Evolutionary conservation across 23 red algal genomes (phyloP).

Genomic region (Gracilaria gracilis): DNA sequence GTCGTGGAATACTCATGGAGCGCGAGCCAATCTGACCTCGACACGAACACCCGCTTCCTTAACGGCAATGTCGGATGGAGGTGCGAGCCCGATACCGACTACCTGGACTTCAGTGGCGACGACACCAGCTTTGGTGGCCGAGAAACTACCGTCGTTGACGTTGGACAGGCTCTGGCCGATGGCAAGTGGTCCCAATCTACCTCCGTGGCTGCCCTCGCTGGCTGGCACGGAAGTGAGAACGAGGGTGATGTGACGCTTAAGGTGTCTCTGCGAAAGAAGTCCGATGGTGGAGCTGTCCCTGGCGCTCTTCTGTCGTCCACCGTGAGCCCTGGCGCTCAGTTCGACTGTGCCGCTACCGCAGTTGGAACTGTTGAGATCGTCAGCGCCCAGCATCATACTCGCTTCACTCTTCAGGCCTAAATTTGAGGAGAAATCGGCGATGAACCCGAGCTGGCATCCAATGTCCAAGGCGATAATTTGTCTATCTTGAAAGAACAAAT

Average conservation of each 20-base stretch:
- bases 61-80: slow-evolving; percentile 32
- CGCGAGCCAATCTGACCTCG: slow-evolving; percentile 6
- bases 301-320: slow-evolving; percentile 12
- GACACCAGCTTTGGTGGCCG: slow-evolving; percentile 8
- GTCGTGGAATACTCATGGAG: slow-evolving; percentile 34
- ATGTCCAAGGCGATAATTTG: too few species aligned
- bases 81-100: background rate
- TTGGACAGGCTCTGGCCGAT: background rate
- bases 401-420: slow-evolving; percentile 27
- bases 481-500: too few species aligned
- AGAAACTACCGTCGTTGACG: slow-evolving; percentile 8
- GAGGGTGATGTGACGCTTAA: slow-evolving; percentile 29
- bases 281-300: background rate
- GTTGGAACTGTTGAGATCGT: slow-evolving; percentile 12
- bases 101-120: slow-evolving; percentile 30
- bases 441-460: too few species aligned
- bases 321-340: slow-evolving; percentile 1
- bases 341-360: slow-evolving; percentile 12
- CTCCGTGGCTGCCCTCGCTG: background rate
- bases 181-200: background rate
- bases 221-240: slow-evolving; percentile 25
- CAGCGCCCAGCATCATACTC: slow-evolving; percentile 3
- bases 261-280: background rate
- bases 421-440: too few species aligned
- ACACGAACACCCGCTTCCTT: slow-evolving; percentile 36